Evolutionary conservation across 1,284 basidiomycete genomes (phyloP).

Genomic region (Tilletia indica): DNA sequence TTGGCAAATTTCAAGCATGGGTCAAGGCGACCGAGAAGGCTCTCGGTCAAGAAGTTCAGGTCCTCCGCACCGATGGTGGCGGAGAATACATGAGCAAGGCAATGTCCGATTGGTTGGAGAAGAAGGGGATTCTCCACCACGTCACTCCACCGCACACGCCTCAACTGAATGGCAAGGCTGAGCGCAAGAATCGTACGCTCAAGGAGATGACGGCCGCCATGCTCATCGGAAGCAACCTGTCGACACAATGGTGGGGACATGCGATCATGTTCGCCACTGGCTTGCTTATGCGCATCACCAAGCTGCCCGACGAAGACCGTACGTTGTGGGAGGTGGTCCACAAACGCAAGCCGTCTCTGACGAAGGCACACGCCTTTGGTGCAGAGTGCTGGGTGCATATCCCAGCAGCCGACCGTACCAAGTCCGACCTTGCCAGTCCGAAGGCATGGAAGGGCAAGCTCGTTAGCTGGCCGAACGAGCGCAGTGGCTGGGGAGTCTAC

Average conservation of each 20-base stretch:
- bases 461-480: no score
- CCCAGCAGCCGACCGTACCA: background rate
- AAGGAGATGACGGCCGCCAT: constrained; percentile 10
- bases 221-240: background rate
- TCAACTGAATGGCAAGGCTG: constrained; percentile 18
- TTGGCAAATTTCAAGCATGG: background rate
- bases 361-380: background rate
- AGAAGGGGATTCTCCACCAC: constrained; percentile 3
- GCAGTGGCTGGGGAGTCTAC: background rate
- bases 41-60: background rate
- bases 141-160: constrained; percentile 17
- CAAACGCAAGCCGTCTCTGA: background rate
- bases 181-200: constrained; percentile 4
- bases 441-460: no score
- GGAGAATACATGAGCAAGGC: constrained; percentile 5
- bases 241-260: background rate
- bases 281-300: background rate
- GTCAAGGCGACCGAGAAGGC: constrained; percentile 1
- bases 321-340: background rate
- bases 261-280: background rate
- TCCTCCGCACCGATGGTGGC: background rate
- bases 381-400: background rate
- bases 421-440: constrained; percentile 5
- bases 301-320: background rate
- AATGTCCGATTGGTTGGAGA: constrained; percentile 1